Base-by-base conservation (phyloP, 208 protist species). In the Angomonas ambiguus region DNA sequence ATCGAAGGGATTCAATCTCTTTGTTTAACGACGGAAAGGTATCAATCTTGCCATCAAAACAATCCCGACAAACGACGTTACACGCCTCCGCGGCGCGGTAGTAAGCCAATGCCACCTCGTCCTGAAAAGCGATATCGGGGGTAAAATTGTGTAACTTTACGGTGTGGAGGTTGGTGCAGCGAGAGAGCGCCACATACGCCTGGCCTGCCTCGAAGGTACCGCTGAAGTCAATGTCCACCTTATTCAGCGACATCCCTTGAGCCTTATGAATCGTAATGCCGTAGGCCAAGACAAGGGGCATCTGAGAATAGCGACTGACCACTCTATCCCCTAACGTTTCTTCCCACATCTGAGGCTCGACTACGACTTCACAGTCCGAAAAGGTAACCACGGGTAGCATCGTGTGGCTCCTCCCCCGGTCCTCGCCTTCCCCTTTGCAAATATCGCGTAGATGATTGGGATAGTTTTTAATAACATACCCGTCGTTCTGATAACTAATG, bases 191-290 rank as follows among this genome's bases (percentile, higher is more conserved):
- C 38, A 96, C 91, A 77, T 96, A 96, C 1, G 84, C 83, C 77
- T 94, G 91, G 2, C 86, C 86, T n/a, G 79, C 74, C 64, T 88
- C 87, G 57, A 94, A 94, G 1, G 85, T 79, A 30, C 77, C 71
- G 27, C 72, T 67, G 59, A 96, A 84, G 74, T 96, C 91, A 57
- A 96, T 85, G 72, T 94, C 87, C 16, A 93, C 86, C 42, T 82
- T 65, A 18, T 73, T 74, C 30, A 97, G 78, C 22, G 88, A 89
- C 91, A 98, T 95, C 31, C 97, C 97, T 70, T 99, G 97, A 32
- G 84, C 88, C 65, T 99, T 99, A 79, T 99, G 97, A 51, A 98
- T 97, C 6, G 96, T 98, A 57, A 98, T 87, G 30, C 95, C 95
- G 80, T 96, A 99, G 38, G 96, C 97, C 5, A 98, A 82, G n/a